These are phyloP conservation scores for Platanthera zijinensis DNA, from an alignment of 106 monocot genomes.

Conservation along the genomic window DNA sequence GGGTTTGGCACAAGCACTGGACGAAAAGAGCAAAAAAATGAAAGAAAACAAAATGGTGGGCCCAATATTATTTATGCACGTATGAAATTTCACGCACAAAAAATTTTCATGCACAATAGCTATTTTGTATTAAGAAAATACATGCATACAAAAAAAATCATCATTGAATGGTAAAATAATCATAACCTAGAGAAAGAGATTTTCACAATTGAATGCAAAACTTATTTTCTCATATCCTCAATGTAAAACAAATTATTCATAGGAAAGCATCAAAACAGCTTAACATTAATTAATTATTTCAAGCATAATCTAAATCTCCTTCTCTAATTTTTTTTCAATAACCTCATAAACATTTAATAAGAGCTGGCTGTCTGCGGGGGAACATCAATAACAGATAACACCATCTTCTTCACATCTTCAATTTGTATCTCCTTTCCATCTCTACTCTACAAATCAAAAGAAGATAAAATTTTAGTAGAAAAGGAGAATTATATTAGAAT, in stretches of 20 bases:
- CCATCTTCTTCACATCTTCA: background rate
- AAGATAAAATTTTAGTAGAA: background rate
- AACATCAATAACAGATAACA: background rate
- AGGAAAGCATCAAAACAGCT: background rate
- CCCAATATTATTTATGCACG: too few relatives aligned
- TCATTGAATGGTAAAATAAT: too few relatives aligned
- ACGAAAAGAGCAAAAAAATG: too few relatives aligned
- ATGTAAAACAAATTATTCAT: background rate
- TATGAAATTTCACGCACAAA: too few relatives aligned
- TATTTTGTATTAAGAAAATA: too few relatives aligned
- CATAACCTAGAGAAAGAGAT: too few relatives aligned
- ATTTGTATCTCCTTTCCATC: constrained; percentile 5
- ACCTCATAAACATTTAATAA: background rate
- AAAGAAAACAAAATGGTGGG: too few relatives aligned
- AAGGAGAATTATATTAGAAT: background rate
- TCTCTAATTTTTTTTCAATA: background rate
- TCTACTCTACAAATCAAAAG: background rate
- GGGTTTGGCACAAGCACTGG: too few relatives aligned
- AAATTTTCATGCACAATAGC: too few relatives aligned
- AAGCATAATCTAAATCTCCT: background rate
- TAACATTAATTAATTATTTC: background rate
- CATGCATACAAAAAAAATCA: too few relatives aligned
- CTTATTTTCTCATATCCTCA: background rate
- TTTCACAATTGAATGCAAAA: too few relatives aligned
- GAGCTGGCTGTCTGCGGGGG: background rate